Percentiles rank a stretch among this genome's conserved stretches.
Evolutionary conservation across 2,329 filamentous ascomycete genomes (phyloP).

Genomic region (Xylaria sp.): DNA sequence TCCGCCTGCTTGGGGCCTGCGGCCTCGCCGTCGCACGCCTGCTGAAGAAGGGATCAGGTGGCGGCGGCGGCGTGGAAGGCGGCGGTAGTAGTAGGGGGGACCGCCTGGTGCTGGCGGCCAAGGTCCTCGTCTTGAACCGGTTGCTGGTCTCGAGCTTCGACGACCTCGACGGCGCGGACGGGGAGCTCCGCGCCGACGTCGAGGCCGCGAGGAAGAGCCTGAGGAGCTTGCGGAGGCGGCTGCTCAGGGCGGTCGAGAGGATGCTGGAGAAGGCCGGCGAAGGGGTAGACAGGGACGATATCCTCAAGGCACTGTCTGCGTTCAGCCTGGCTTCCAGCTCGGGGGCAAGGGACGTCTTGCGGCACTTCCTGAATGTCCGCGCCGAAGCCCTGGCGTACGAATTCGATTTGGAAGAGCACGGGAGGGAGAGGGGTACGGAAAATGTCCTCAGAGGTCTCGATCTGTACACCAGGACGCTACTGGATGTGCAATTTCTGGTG

Average conservation of each 20-base stretch:
- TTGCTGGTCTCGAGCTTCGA: conserved; percentile 74
- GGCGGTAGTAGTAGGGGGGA: conserved; percentile 53
- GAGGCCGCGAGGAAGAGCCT: conserved; percentile 68
- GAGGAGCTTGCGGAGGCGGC: conserved; percentile 60
- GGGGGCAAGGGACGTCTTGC: conserved; percentile 75
- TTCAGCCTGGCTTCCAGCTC: conserved; percentile 82
- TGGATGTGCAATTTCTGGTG: conserved; percentile 76
- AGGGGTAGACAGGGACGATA: conserved; percentile 48
- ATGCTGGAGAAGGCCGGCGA: conserved; percentile 66
- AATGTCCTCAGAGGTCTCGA: conserved; percentile 67
- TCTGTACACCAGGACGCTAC: conserved; percentile 75
- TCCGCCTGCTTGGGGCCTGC: conserved; percentile 56
- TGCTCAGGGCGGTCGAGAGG: conserved; percentile 70
- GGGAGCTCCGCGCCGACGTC: conserved; percentile 45
- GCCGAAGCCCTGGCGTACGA: conserved; percentile 67
- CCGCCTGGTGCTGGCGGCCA: conserved; percentile 62
- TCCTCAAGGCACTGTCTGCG: conserved; percentile 77
- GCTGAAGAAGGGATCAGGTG: no score
- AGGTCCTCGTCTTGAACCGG: conserved; percentile 74
- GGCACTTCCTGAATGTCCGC: conserved; percentile 76
- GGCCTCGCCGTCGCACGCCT: conserved; percentile 52
- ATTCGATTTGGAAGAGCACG: conserved; percentile 54
- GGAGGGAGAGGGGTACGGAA: conserved; percentile 44
- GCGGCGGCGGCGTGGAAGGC: conserved; percentile 36
- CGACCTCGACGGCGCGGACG: conserved; percentile 43